Percentiles rank a stretch among this genome's conserved stretches.
These are phyloP conservation scores for Colletotrichum sp. DNA, from an alignment of 2,329 filamentous ascomycete genomes.

Conservation along the genomic window DNA sequence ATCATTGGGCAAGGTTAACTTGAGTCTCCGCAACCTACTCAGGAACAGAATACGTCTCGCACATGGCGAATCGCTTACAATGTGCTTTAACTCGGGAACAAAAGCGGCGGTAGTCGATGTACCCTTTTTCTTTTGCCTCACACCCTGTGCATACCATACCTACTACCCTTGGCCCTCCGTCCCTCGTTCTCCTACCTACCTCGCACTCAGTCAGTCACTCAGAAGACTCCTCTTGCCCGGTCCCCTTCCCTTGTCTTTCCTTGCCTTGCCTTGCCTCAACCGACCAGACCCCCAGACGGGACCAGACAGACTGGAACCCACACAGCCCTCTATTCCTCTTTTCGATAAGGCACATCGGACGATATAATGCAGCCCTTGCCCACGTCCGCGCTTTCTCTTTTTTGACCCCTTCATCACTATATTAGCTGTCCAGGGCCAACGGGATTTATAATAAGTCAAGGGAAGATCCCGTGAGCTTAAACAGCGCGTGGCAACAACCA, in stretches of 20 bases:
- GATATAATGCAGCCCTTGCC: conserved; percentile 51
- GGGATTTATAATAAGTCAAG: conserved; percentile 34
- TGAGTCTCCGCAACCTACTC: conserved; percentile 45
- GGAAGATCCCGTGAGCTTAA: conserved; percentile 32
- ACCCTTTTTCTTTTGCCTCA: conserved; percentile 19
- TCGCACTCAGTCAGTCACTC: not conserved
- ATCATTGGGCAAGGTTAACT: conserved; percentile 50
- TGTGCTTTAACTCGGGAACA: conserved; percentile 51
- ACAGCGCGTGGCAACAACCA: conserved; percentile 13
- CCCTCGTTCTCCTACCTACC: not conserved
- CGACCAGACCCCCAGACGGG: conserved; percentile 1
- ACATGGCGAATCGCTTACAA: conserved; percentile 49
- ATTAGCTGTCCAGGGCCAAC: conserved; percentile 36
- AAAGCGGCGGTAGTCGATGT: conserved; percentile 44
- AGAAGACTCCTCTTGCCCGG: not conserved
- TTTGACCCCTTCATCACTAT: conserved; percentile 37
- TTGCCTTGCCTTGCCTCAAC: not conserved
- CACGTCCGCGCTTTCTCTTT: conserved; percentile 33
- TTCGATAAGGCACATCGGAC: conserved; percentile 48
- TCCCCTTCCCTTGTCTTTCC: not conserved
- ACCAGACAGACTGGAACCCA: conserved; percentile 18
- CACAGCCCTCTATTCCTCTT: conserved; percentile 27
- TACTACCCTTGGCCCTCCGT: conserved; percentile 32
- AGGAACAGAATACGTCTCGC: conserved; percentile 54
- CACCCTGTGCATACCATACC: conserved; percentile 4